Conservation (phyloP, 2,329 filamentous ascomycete genomes). For the Fonsecaea monophora region DNA sequence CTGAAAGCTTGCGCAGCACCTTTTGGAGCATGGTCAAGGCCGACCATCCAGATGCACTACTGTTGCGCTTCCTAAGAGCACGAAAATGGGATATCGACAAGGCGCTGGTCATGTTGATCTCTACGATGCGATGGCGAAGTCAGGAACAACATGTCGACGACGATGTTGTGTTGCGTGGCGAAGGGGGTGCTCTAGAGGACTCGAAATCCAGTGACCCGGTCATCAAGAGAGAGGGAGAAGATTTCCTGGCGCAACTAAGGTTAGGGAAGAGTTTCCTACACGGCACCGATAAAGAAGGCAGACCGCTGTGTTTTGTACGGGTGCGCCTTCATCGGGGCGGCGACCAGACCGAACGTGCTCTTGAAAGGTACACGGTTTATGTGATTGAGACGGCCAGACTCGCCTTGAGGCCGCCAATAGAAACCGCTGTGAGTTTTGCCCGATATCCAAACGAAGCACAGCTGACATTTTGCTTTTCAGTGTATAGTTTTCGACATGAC, state of each 20-base stretch:
- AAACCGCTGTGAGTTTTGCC: slow-evolving; percentile 79
- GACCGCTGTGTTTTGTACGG: slow-evolving; percentile 85
- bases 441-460: not conserved
- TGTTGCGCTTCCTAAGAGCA: slow-evolving; percentile 84
- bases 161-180: slow-evolving; percentile 80
- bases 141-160: slow-evolving; percentile 86
- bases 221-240: slow-evolving; percentile 72
- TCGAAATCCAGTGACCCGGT: slow-evolving; percentile 65
- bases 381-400: slow-evolving; percentile 93
- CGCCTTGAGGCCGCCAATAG: slow-evolving; percentile 77
- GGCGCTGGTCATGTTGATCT: slow-evolving; percentile 90
- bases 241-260: slow-evolving; percentile 82
- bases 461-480: slow-evolving; percentile 52
- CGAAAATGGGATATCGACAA: slow-evolving; percentile 95
- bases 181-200: slow-evolving; percentile 69
- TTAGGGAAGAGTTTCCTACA: slow-evolving; percentile 95
- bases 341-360: slow-evolving; percentile 79
- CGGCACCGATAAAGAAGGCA: slow-evolving; percentile 79
- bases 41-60: slow-evolving; percentile 85
- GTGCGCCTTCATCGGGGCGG: slow-evolving; percentile 81
- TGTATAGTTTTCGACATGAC: slow-evolving; percentile 97
- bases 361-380: slow-evolving; percentile 92
- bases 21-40: slow-evolving; percentile 97
- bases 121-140: slow-evolving; percentile 89
- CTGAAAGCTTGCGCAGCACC: slow-evolving; percentile 77